Evolutionary conservation across 2,329 filamentous ascomycete species (phyloP).

Genomic region (Immersiporthe knoxdaviesiana): DNA sequence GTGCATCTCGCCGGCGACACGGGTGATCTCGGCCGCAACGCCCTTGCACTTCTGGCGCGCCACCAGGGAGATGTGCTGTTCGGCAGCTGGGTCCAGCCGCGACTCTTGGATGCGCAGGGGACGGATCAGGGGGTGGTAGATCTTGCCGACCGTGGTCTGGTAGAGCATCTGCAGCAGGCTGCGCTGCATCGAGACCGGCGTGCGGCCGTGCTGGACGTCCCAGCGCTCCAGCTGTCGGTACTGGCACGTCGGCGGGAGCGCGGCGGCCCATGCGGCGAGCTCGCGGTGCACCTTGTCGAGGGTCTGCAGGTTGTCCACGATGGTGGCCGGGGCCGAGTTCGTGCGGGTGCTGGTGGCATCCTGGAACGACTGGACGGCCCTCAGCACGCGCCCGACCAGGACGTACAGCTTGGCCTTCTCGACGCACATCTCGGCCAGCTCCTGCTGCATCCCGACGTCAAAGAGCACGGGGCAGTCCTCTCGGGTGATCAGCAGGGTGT

Average conservation of each 20-base stretch:
- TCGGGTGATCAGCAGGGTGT: conserved; percentile 69
- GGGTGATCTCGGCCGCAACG: conserved; percentile 83
- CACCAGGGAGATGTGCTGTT: conserved; percentile 42
- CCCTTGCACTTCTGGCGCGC: conserved; percentile 82
- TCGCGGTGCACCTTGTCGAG: conserved; percentile 81
- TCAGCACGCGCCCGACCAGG: conserved; percentile 86
- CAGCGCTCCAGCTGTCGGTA: conserved; percentile 61
- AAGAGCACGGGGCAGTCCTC: conserved; percentile 71
- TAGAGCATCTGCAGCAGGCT: conserved; percentile 94
- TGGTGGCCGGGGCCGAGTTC: conserved; percentile 52
- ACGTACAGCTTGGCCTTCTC: conserved; percentile 88
- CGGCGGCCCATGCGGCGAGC: conserved; percentile 75
- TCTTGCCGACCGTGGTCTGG: conserved; percentile 85
- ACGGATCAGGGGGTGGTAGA: conserved; percentile 89
- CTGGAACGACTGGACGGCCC: conserved; percentile 83
- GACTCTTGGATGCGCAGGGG: conserved; percentile 50
- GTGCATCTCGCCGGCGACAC: conserved; percentile 78
- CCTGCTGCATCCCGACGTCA: conserved; percentile 72
- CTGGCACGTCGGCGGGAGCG: conserved; percentile 71
- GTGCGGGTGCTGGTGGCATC: conserved; percentile 77
- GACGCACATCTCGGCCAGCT: conserved; percentile 87
- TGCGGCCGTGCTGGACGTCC: conserved; percentile 63
- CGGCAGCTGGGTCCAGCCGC: conserved; percentile 60
- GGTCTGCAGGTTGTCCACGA: conserved; percentile 50
- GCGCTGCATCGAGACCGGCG: conserved; percentile 70